phyloP scores from a whole-genome alignment of 1,284 basidiomycete species.

The Exobasidium rhododendri region DNA sequence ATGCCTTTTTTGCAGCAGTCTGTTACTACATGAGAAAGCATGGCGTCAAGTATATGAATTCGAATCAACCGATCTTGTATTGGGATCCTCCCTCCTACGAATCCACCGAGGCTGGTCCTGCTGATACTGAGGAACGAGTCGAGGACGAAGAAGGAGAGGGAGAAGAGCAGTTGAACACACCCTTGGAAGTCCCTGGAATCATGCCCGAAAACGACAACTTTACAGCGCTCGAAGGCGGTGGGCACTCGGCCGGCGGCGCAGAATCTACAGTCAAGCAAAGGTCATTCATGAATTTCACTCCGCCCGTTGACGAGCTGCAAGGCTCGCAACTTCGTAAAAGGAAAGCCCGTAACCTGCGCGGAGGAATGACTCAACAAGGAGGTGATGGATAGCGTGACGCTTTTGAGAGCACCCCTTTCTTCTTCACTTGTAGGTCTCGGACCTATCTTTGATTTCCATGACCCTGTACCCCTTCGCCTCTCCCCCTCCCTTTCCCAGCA shows the following conservation, averaged over 20 bases:
- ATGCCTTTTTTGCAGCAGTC: constrained; percentile 48
- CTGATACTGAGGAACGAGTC: constrained; percentile 15
- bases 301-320: constrained; percentile 38
- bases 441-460: too few relatives aligned
- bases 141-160: constrained; percentile 17
- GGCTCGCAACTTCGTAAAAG: constrained; percentile 22
- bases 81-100: constrained; percentile 44
- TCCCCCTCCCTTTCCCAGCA: too few relatives aligned
- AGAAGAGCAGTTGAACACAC: constrained; percentile 19
- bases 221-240: not conserved
- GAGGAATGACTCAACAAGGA: constrained; percentile 34
- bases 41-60: constrained; percentile 40
- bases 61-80: constrained; percentile 43
- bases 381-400: constrained; percentile 27
- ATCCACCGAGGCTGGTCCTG: constrained; percentile 1
- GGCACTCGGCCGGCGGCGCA: constrained; percentile 17
- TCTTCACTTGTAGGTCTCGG: too few relatives aligned
- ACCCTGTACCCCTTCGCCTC: too few relatives aligned
- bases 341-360: constrained; percentile 25
- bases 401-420: too few relatives aligned
- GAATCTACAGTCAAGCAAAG: constrained; percentile 24
- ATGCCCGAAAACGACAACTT: constrained; percentile 2
- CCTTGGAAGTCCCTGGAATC: not conserved
- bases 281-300: constrained; percentile 45
- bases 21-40: constrained; percentile 51